These are phyloP conservation scores for Acer negundo DNA, from an alignment of 345 rosid genomes.

Conservation along the genomic window DNA sequence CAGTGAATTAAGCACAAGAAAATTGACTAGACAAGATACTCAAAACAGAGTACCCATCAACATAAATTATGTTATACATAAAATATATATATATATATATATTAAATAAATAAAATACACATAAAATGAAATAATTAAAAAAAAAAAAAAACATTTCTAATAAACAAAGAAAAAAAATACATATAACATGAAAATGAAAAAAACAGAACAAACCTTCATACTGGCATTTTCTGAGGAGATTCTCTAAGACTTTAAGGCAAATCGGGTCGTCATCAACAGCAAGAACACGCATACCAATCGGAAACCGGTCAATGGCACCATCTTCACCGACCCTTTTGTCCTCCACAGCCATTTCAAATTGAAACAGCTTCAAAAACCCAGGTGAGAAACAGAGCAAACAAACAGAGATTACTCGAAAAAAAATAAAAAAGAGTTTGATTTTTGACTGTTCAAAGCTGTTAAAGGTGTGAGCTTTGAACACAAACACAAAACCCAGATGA, in stretches of 20 bases:
- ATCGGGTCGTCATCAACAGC: constrained; percentile 74
- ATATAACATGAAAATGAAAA: background rate
- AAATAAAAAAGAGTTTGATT: background rate
- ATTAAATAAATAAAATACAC: too few species aligned
- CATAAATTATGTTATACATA: background rate
- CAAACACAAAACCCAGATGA: constrained; percentile 30
- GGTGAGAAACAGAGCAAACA: constrained; percentile 14
- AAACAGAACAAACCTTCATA: constrained; percentile 50
- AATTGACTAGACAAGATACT: background rate
- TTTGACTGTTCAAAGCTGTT: constrained; percentile 1
- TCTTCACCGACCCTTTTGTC: constrained; percentile 36
- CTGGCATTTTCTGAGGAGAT: constrained; percentile 57
- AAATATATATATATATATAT: too few species aligned
- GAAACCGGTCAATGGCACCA: constrained; percentile 38
- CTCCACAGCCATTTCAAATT: constrained; percentile 41
- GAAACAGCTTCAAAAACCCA: constrained; percentile 20
- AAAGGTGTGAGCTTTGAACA: background rate
- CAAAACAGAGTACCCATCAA: background rate
- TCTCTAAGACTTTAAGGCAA: constrained; percentile 61
- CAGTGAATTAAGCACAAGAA: background rate
- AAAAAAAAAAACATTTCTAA: background rate
- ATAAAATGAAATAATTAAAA: too few species aligned
- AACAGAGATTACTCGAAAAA: constrained; percentile 21
- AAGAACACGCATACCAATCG: constrained; percentile 61
- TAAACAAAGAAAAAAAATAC: background rate